A percentile compares a stretch with the other conserved stretches of the same genome.
These are phyloP conservation scores for Tricholoma bakamatsutake DNA, from an alignment of 768 basidiomycete genomes.

Conservation along the genomic window DNA sequence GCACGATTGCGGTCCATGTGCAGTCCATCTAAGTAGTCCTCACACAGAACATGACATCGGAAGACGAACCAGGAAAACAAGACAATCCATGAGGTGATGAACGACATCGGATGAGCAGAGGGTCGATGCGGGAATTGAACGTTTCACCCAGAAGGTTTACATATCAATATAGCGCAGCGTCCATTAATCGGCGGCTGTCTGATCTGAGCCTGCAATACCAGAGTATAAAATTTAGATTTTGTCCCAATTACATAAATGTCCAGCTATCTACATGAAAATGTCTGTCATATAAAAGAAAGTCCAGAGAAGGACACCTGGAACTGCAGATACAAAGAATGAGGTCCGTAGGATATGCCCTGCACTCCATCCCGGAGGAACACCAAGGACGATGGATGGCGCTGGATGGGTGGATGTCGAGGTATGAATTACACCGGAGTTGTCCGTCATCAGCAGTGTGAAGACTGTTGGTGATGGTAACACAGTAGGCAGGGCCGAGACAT, in stretches of 20 bases:
- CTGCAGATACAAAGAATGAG: slow-evolving; percentile 11
- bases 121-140: no score
- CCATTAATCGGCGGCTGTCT: background rate
- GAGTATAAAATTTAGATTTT: background rate
- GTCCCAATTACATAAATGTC: background rate
- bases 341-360: slow-evolving; percentile 12
- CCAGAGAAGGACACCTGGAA: slow-evolving; percentile 11
- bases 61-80: no score
- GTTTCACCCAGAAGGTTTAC: no score
- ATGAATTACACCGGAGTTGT: slow-evolving; percentile 43
- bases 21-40: background rate
- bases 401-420: slow-evolving; percentile 49
- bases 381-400: slow-evolving; percentile 47
- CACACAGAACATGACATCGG: no score
- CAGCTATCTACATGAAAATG: slow-evolving; percentile 4
- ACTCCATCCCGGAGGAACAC: slow-evolving; percentile 59
- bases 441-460: slow-evolving; percentile 52
- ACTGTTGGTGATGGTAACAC: slow-evolving; percentile 46
- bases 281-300: slow-evolving; percentile 13
- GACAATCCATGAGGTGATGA: no score
- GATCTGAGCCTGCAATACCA: background rate
- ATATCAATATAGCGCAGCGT: background rate
- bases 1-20: background rate
- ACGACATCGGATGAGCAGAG: no score
- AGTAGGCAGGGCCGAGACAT: slow-evolving; percentile 51